Evolutionary conservation across 305 asterid genomes (phyloP).

Genomic region (Petunia hybrid): DNA sequence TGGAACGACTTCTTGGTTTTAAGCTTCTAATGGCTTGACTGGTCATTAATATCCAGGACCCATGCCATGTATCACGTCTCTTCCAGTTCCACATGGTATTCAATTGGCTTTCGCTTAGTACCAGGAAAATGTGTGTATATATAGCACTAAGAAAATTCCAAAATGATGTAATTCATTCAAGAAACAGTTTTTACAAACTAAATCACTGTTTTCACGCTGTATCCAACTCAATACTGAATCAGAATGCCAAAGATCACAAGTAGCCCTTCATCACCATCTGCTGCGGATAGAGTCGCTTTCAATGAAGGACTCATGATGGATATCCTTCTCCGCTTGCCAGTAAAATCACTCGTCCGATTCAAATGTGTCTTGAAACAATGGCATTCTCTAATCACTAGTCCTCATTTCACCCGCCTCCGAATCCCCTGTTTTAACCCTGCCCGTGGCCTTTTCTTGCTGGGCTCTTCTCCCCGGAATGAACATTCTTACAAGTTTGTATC

Average conservation of each 20-base stretch:
- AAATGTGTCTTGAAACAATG: slow-evolving; percentile 50
- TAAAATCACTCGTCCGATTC: slow-evolving; percentile 43
- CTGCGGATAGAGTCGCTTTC: slow-evolving; percentile 43
- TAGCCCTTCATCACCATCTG: slow-evolving; percentile 21
- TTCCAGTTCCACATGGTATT: too few species aligned
- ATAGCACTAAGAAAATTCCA: too few species aligned
- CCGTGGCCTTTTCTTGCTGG: slow-evolving; percentile 43
- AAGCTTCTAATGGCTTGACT: too few species aligned
- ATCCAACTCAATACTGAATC: too few species aligned
- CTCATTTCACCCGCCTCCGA: slow-evolving; percentile 35
- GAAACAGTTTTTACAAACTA: too few species aligned
- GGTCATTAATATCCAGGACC: too few species aligned
- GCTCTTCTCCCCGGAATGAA: neutral
- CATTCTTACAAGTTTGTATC: slow-evolving; percentile 33
- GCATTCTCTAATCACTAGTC: slow-evolving; percentile 46
- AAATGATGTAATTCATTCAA: too few species aligned
- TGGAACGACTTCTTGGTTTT: too few species aligned
- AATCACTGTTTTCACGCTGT: too few species aligned
- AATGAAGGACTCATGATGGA: slow-evolving; percentile 42
- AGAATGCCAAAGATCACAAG: neutral
- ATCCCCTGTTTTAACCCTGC: slow-evolving; percentile 37
- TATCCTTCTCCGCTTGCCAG: slow-evolving; percentile 44
- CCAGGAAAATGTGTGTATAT: too few species aligned
- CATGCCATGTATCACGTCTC: too few species aligned
- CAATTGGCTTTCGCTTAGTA: too few species aligned